Conservation (phyloP, 2,329 filamentous ascomycete species). For the Pseudopyricularia javanii region DNA sequence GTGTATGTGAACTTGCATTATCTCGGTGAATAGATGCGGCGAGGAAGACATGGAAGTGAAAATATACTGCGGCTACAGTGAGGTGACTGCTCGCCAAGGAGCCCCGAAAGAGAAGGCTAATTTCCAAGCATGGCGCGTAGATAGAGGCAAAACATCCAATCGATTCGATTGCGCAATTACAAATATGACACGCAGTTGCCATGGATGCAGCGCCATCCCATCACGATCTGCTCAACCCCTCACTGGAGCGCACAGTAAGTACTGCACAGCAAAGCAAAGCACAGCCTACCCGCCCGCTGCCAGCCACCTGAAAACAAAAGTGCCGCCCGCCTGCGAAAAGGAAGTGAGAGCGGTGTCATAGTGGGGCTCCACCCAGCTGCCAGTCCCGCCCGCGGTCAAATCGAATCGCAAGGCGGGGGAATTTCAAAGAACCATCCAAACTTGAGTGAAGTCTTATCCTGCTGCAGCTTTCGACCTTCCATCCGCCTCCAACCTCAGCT, state of each 20-base stretch:
- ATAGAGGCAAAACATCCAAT: neutral
- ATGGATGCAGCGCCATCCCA: neutral
- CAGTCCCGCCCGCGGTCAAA: conserved; percentile 22
- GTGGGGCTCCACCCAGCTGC: conserved; percentile 2
- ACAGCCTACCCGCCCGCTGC: too few species aligned
- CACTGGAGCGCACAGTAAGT: too few species aligned
- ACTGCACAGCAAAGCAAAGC: too few species aligned
- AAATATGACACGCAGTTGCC: neutral
- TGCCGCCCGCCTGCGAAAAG: too few species aligned
- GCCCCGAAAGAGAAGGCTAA: neutral
- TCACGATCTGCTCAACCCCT: neutral
- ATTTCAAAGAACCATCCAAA: neutral
- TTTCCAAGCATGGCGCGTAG: neutral
- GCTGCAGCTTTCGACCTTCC: neutral
- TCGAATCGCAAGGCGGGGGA: conserved; percentile 17
- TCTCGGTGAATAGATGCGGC: too few species aligned
- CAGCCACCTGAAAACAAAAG: too few species aligned
- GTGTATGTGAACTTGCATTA: too few species aligned
- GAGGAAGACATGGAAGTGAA: too few species aligned
- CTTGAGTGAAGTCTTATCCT: neutral
- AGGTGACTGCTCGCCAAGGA: too few species aligned
- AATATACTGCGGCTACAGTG: too few species aligned
- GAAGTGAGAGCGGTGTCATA: conserved; percentile 1
- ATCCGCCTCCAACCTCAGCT: neutral
- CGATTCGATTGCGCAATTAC: neutral